Base-by-base conservation (phyloP, 2,329 filamentous ascomycete genomes). In the Colletotrichum acutatum region DNA sequence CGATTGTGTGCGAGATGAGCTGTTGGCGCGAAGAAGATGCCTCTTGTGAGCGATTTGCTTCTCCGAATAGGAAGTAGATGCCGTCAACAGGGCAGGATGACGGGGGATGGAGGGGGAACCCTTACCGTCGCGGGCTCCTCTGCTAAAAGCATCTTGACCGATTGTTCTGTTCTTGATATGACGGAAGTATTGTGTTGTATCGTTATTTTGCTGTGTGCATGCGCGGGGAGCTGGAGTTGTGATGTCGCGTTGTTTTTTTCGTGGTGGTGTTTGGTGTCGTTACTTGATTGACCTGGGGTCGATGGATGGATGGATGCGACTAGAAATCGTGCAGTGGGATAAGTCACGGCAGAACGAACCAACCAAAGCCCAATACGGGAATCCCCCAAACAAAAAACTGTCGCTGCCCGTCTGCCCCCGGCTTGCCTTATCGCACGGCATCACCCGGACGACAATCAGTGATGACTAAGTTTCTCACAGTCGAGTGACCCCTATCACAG, bases 1-100 rank as follows among this genome's bases (percentile, higher is more conserved):
- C 89, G 79, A 97, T 93, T 54, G 95, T 98, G 85, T 97, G 93
- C 80, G 92, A 90, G 85, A 99, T 97, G 80, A 98, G 93, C 94
- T 97, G 83, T 59, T 59, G 69, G 68, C 64, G 68, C 73, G 49
- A 60, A 65, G 46, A 3, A 24, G 1, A 14, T 26, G 52, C 57
- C 52, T 42, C 22, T 57, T 76, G 19, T 30, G 57, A 37, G 28
- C 63, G 30, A 42, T 8, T 16, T 52, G n/a, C 14, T 60, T 42
- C 32, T 42, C 37, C 14, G n/a, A 52, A 62, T 5, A 9, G 42
- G n/a, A 9, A n/a, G 46, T 59, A 46, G 24, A 12, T 24, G 60
- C 49, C n/a, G 5, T 52, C 60, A 59, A 52, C n/a, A 1, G 22
- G 11, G 22, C 19, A n/a, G 19, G 19, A 32, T n/a, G 42, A 37